Evolutionary conservation across 768 basidiomycete species (phyloP).

Genomic region (Termitomyces sp.): DNA sequence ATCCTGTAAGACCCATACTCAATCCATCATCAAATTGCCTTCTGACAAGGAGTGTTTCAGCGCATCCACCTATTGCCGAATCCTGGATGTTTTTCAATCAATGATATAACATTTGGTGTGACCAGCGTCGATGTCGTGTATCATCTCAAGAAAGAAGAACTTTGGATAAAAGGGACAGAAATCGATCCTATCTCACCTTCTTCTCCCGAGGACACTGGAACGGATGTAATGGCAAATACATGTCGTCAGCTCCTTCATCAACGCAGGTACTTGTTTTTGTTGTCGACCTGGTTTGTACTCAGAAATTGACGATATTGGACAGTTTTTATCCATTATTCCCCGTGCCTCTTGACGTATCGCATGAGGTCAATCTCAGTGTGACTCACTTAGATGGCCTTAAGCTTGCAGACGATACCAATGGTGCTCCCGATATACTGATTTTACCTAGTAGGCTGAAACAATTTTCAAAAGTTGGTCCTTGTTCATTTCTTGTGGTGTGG

Average conservation of each 20-base stretch:
- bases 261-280: constrained; percentile 54
- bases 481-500: not conserved
- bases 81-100: constrained; percentile 81
- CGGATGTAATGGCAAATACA: constrained; percentile 77
- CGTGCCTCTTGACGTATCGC: constrained; percentile 64
- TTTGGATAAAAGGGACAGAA: constrained; percentile 63
- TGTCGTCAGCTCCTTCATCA: constrained; percentile 85
- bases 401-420: constrained; percentile 34
- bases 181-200: constrained; percentile 41
- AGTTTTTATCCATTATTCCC: constrained; percentile 98
- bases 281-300: not conserved
- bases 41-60: constrained; percentile 33
- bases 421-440: constrained; percentile 81
- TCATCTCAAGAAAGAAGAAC: constrained; percentile 85
- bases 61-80: constrained; percentile 81
- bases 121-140: constrained; percentile 88
- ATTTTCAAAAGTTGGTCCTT: constrained; percentile 70
- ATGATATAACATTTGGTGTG: constrained; percentile 74
- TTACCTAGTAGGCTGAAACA: constrained; percentile 87
- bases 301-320: constrained; percentile 1
- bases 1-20: constrained; percentile 45
- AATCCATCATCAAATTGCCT: not conserved
- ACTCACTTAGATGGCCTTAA: constrained; percentile 58
- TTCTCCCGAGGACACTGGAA: constrained; percentile 39
- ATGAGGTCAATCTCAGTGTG: constrained; percentile 88